phyloP scores from a whole-genome alignment of 2,329 filamentous ascomycete genomes.

The Xylariaceae sp. region DNA sequence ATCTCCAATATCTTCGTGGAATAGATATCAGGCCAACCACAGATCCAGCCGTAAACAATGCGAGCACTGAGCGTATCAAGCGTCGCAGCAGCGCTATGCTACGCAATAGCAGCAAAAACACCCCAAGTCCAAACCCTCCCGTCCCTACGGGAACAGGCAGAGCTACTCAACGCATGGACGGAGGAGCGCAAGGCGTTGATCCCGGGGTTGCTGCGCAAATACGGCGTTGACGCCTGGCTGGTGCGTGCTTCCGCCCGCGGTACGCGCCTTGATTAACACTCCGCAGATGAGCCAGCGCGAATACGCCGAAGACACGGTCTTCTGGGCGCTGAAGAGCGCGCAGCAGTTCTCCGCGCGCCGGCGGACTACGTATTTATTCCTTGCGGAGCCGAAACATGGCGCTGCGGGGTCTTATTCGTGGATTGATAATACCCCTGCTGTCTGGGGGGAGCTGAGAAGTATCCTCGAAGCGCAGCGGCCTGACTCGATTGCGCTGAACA shows the following conservation, averaged over 20 bases:
- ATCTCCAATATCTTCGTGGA: too few relatives aligned
- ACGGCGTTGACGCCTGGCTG: conserved; percentile 47
- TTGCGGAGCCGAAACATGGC: conserved; percentile 36
- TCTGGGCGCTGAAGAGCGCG: conserved; percentile 47
- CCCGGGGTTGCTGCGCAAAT: conserved; percentile 41
- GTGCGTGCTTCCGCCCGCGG: conserved; percentile 31
- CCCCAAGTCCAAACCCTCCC: conserved; percentile 40
- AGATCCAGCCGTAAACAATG: too few relatives aligned
- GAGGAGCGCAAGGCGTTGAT: conserved; percentile 40
- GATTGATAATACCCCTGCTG: conserved; percentile 44
- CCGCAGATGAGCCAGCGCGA: conserved; percentile 47
- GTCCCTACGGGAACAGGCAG: conserved; percentile 41
- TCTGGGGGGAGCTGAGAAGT: conserved; percentile 40
- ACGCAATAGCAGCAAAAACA: conserved; percentile 15
- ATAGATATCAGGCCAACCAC: too few relatives aligned
- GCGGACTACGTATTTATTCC: conserved; percentile 48
- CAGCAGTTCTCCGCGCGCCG: conserved; percentile 46
- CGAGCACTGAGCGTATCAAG: conserved; percentile 6
- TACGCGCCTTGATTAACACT: not conserved
- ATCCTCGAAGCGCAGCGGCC: conserved; percentile 39
- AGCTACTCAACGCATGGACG: conserved; percentile 43
- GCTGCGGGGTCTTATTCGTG: conserved; percentile 36
- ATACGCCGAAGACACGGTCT: conserved; percentile 49
- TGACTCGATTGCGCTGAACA: conserved; percentile 41
- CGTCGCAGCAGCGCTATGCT: conserved; percentile 3